phyloP scores from a whole-genome alignment of 2,329 filamentous ascomycete genomes.

The Emmonsiellopsis sp. region DNA sequence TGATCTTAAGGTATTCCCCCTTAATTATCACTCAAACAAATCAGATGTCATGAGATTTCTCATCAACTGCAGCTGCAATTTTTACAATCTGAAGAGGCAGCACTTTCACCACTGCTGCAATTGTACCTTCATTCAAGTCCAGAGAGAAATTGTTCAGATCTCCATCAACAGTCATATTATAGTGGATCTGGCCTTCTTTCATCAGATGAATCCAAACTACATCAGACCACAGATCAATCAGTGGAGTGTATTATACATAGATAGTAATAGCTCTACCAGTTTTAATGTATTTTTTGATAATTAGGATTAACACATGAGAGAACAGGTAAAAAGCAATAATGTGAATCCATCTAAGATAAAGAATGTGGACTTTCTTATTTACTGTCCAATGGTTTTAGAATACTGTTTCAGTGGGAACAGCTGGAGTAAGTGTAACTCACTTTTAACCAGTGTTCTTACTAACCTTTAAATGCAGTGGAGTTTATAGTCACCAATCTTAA shows the following conservation, averaged over 20 bases:
- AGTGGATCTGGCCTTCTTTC: conserved; percentile 16
- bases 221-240: conserved; percentile 11
- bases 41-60: conserved; percentile 17
- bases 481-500: conserved; percentile 12
- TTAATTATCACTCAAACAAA: conserved; percentile 19
- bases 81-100: conserved; percentile 18
- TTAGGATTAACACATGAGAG: conserved; percentile 7
- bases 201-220: conserved; percentile 19
- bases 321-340: conserved; percentile 7
- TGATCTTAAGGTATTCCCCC: conserved; percentile 22
- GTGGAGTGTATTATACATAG: conserved; percentile 3
- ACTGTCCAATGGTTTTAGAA: conserved; percentile 14
- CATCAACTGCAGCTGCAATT: conserved; percentile 20
- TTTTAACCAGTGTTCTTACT: conserved; percentile 1
- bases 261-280: neutral
- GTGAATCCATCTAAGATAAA: conserved; percentile 5
- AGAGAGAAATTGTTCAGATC: conserved; percentile 15
- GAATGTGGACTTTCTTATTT: conserved; percentile 13
- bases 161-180: conserved; percentile 16
- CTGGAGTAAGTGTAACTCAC: conserved; percentile 13
- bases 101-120: conserved; percentile 23
- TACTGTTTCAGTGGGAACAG: conserved; percentile 18
- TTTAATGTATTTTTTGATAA: conserved; percentile 9
- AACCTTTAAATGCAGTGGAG: conserved; percentile 5
- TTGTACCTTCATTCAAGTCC: conserved; percentile 24